Conservation (phyloP, 129 eudicot species). For the Cynara cardunculus region DNA sequence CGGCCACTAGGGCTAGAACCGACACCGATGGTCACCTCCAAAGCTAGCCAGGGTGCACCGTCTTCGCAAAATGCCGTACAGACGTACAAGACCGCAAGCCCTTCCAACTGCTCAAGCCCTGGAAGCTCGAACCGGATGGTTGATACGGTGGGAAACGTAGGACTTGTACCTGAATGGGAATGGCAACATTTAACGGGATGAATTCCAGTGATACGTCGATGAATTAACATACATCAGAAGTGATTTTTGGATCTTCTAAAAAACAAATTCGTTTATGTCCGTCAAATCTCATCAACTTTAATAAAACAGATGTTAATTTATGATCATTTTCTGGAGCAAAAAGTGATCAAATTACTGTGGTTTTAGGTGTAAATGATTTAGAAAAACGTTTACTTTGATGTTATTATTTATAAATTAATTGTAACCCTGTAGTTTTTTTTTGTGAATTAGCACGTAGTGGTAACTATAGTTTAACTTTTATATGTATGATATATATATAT, state of each 20-base stretch:
- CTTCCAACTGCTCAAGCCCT: too few relatives aligned
- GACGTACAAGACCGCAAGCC: neutral
- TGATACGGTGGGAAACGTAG: neutral
- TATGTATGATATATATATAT: neutral
- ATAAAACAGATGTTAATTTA: neutral
- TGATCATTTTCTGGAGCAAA: too few relatives aligned
- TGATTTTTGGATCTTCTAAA: neutral
- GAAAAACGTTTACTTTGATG: neutral
- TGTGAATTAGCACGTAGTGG: neutral
- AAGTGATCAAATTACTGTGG: neutral
- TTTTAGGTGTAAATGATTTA: neutral
- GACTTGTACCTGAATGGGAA: neutral
- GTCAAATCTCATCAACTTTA: neutral
- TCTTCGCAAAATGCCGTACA: conserved; percentile 2
- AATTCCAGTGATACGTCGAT: neutral
- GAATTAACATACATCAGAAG: neutral
- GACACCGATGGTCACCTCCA: neutral
- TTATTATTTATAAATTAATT: neutral
- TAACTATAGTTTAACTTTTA: too few relatives aligned
- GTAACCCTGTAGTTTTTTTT: neutral
- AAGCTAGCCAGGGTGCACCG: conserved; percentile 16
- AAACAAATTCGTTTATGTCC: neutral
- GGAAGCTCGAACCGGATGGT: neutral
- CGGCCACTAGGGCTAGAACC: conserved; percentile 42
- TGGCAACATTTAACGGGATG: neutral